Percentiles rank a stretch among this genome's conserved stretches.
Conservation (phyloP, 192 early-diverging fungal genomes). For the Backusella tuberculispora region DNA sequence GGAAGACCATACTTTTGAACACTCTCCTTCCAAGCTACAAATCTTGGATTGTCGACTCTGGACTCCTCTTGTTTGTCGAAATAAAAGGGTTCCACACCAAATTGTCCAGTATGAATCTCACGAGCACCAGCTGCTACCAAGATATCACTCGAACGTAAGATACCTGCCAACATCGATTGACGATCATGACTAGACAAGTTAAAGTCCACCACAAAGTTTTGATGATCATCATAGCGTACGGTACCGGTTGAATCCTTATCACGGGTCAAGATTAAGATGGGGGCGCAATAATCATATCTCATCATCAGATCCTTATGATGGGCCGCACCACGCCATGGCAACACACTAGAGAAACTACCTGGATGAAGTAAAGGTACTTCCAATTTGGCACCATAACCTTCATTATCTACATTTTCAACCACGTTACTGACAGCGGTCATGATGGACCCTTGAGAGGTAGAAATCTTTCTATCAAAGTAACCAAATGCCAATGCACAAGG, state of each 20-base stretch:
- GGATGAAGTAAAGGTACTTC: slow-evolving; percentile 67
- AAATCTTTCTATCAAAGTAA: slow-evolving; percentile 56
- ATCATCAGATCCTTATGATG: slow-evolving; percentile 61
- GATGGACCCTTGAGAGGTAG: slow-evolving; percentile 60
- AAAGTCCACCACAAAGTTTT: slow-evolving; percentile 53
- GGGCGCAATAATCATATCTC: slow-evolving; percentile 47
- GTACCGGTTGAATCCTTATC: slow-evolving; percentile 60
- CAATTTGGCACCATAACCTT: slow-evolving; percentile 68
- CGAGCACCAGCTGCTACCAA: slow-evolving; percentile 70
- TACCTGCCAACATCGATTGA: slow-evolving; percentile 48
- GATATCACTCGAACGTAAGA: slow-evolving; percentile 48
- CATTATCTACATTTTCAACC: slow-evolving; percentile 60
- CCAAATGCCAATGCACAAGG: slow-evolving; percentile 66
- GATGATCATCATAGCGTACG: slow-evolving; percentile 48
- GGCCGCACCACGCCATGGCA: slow-evolving; percentile 53
- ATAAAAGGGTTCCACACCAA: slow-evolving; percentile 45
- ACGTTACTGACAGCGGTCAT: slow-evolving; percentile 69
- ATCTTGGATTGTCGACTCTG: slow-evolving; percentile 36
- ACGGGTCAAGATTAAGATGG: slow-evolving; percentile 60
- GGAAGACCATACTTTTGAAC: slow-evolving; percentile 40
- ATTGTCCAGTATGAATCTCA: slow-evolving; percentile 58
- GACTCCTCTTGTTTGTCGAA: slow-evolving; percentile 38
- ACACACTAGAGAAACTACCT: slow-evolving; percentile 39
- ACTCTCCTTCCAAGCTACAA: slow-evolving; percentile 34
- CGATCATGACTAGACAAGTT: slow-evolving; percentile 55